Conservation (phyloP, 257 asterid genomes). For the Agastache rugosa region DNA sequence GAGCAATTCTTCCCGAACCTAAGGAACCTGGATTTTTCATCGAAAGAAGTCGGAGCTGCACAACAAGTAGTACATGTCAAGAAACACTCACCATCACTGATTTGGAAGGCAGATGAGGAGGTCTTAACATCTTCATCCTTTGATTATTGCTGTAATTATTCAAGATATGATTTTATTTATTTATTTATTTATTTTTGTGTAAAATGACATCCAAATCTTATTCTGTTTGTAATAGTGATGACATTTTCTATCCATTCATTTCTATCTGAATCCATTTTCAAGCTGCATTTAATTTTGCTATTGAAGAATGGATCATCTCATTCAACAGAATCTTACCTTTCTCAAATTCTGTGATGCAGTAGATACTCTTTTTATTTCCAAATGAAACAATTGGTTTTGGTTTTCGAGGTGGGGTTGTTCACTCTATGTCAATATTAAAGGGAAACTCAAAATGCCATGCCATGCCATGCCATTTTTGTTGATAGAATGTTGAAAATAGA, state of each 20-base stretch:
- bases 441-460: no score
- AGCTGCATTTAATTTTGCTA: no score
- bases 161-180: no score
- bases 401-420: constrained; percentile 17
- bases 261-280: not conserved
- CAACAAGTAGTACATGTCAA: constrained; percentile 23
- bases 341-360: not conserved
- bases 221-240: no score
- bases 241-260: not conserved
- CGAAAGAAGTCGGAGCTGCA: not conserved
- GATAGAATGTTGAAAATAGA: no score
- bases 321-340: not conserved
- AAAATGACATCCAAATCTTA: no score
- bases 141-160: no score
- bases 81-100: not conserved
- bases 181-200: no score
- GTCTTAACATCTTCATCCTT: not conserved
- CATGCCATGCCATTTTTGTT: no score
- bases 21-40: no score
- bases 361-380: not conserved
- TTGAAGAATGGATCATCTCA: not conserved
- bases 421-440: no score
- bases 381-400: not conserved
- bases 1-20: no score
- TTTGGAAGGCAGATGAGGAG: constrained; percentile 28